phyloP scores from a whole-genome alignment of 805 yeast genomes.

The Candida argentea region DNA sequence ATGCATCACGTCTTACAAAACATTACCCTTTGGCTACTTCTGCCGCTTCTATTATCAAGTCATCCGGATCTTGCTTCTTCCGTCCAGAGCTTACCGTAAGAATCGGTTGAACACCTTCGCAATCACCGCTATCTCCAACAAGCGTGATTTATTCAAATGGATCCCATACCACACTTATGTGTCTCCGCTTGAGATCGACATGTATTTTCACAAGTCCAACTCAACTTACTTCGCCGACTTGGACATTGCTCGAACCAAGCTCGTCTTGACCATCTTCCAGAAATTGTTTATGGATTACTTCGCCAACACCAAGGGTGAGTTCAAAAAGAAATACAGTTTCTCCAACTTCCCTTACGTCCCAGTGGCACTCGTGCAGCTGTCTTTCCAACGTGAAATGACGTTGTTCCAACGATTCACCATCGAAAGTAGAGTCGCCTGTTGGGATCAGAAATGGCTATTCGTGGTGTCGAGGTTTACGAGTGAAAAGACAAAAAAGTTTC shows the following conservation, averaged over 20 bases:
- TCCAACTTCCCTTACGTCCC: constrained; percentile 56
- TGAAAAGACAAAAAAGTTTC: constrained; percentile 18
- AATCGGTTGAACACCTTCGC: constrained; percentile 24
- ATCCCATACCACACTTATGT: constrained; percentile 41
- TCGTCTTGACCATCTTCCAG: constrained; percentile 48
- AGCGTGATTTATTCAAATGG: constrained; percentile 31
- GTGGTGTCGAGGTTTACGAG: constrained; percentile 53
- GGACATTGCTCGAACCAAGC: constrained; percentile 66
- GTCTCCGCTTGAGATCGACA: constrained; percentile 74
- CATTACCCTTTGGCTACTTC: constrained; percentile 60
- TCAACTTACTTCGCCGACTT: constrained; percentile 76
- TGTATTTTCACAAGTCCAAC: constrained; percentile 80
- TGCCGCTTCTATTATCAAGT: constrained; percentile 48
- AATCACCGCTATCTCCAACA: constrained; percentile 11
- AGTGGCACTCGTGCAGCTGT: constrained; percentile 59
- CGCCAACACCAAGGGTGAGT: constrained; percentile 28
- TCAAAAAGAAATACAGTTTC: constrained; percentile 11
- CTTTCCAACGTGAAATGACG: constrained; percentile 63
- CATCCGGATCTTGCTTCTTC: constrained; percentile 30
- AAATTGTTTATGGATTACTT: constrained; percentile 39
- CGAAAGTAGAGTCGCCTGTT: constrained; percentile 53
- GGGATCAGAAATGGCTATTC: constrained; percentile 86
- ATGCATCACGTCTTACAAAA: constrained; percentile 41
- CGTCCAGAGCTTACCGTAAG: constrained; percentile 9
- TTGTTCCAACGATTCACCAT: constrained; percentile 54